Base-by-base conservation (phyloP, 768 basidiomycete species). In the Xerocomellus chrysenteron region DNA sequence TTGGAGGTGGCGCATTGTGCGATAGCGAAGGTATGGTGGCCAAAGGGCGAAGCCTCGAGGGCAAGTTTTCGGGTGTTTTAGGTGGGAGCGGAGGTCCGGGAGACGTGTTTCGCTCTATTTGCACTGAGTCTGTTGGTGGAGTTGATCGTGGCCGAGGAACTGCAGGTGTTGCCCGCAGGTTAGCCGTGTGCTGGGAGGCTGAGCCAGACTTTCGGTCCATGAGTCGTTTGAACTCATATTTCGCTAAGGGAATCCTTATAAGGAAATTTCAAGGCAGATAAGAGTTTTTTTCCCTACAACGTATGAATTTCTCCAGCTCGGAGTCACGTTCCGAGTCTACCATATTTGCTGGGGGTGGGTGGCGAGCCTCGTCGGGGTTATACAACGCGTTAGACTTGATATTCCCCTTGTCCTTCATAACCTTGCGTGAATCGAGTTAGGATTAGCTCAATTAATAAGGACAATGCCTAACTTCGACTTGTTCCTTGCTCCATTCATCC, bases 271-370 rank as follows among this genome's bases (percentile, higher is more conserved):
- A 9, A 26, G 26, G 14, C 6, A 17, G 45, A 46, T 4, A 37
- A 21, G 40, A 5, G 28, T 19, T 10, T 33, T 35, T 45, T 52
- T 50, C 55, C 71, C 77, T 82, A 90, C 90, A 78, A 56, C 95
- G 83, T 58, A 98, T 94, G 75, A 85, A 97, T 66, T 84, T 86
- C 71, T 98, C 95, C 43, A 98, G 81, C 57, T 98, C 94, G 46
- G 89, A 88, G 67, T 96, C 93, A 32, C 94, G 80, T 64, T 90
- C 90, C 1, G 80, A 77, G 50, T 92, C 91, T 40, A 87, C 82
- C 66, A 88, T 76, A 60, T 87, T 88, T 4, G 91, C 81, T 0
- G 93, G 92, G 0, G 92, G 92, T 5, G 92, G 94, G 66, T 95
- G 73, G 11, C 86, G 81, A 26, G 79, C 65, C 69, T 96, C 93